Conservation (phyloP, 2,329 filamentous ascomycete species). For the Trichoderma sp. region DNA sequence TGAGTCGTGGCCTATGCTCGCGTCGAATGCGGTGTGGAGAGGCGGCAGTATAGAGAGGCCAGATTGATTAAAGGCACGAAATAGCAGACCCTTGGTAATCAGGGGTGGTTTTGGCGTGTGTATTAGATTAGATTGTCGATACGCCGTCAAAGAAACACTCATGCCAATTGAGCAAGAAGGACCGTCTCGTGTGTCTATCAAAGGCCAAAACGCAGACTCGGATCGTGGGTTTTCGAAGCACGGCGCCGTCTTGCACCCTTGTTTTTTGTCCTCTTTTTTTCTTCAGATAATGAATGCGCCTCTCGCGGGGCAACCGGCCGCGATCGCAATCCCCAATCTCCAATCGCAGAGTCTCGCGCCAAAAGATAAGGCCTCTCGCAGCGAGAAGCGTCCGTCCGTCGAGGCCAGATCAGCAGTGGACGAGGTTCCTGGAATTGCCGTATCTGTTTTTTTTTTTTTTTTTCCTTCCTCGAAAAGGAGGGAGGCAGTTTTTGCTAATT, state of each 20-base stretch:
- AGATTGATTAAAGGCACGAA: constrained; percentile 14
- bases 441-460: not conserved
- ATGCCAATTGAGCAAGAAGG: not conserved
- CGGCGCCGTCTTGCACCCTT: not conserved
- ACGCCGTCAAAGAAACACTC: not conserved
- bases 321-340: not conserved
- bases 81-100: constrained; percentile 14
- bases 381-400: constrained; percentile 12
- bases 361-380: constrained; percentile 12
- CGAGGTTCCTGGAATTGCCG: not conserved
- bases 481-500: constrained; percentile 11
- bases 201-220: not conserved
- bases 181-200: not conserved
- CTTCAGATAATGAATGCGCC: constrained; percentile 5
- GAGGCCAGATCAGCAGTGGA: not conserved
- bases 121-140: not conserved
- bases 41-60: constrained; percentile 14
- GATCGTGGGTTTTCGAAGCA: not conserved
- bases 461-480: constrained; percentile 3
- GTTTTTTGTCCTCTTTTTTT: not conserved
- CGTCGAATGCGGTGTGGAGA: constrained; percentile 16
- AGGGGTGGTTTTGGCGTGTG: constrained; percentile 18
- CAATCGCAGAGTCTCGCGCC: constrained; percentile 7
- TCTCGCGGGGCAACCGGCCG: constrained; percentile 20
- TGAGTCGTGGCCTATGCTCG: not conserved